Evolutionary conservation across 768 basidiomycete genomes (phyloP).

Genomic region (Scleroderma bovista): DNA sequence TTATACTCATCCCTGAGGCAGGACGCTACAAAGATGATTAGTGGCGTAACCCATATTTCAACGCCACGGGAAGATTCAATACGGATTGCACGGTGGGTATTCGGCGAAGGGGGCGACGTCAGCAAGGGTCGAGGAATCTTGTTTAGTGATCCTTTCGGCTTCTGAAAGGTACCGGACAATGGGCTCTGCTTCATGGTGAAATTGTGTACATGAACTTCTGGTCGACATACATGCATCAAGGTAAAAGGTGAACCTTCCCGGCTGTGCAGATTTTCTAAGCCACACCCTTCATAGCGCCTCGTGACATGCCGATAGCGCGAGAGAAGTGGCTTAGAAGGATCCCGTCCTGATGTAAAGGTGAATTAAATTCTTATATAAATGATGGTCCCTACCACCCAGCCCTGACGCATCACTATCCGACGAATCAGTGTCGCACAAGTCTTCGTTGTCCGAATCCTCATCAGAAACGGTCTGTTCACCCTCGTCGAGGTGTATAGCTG

Average conservation of each 20-base stretch:
- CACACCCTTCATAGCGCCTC: constrained; percentile 40
- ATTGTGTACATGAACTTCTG: background rate
- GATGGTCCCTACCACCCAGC: constrained; percentile 27
- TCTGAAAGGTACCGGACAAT: constrained; percentile 5
- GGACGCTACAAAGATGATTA: constrained; percentile 40
- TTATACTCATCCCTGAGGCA: constrained; percentile 45
- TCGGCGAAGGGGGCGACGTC: background rate
- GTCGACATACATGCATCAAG: constrained; percentile 35
- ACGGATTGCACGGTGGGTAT: constrained; percentile 25
- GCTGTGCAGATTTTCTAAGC: constrained; percentile 29
- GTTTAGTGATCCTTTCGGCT: background rate
- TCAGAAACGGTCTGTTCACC: constrained; percentile 52
- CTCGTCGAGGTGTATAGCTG: constrained; percentile 24
- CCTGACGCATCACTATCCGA: constrained; percentile 42
- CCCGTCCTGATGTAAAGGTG: constrained; percentile 16
- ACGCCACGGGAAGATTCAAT: constrained; percentile 35
- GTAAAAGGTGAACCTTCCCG: constrained; percentile 49
- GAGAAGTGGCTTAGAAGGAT: constrained; percentile 23
- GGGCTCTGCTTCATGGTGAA: constrained; percentile 8
- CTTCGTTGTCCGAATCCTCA: constrained; percentile 78
- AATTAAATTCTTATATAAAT: background rate
- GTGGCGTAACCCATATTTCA: constrained; percentile 48
- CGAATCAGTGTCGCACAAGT: constrained; percentile 35
- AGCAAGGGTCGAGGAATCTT: background rate
- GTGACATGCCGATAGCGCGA: constrained; percentile 45